phyloP scores from a whole-genome alignment of 2,329 filamentous ascomycete species.

The Fusarium anthophilum region DNA sequence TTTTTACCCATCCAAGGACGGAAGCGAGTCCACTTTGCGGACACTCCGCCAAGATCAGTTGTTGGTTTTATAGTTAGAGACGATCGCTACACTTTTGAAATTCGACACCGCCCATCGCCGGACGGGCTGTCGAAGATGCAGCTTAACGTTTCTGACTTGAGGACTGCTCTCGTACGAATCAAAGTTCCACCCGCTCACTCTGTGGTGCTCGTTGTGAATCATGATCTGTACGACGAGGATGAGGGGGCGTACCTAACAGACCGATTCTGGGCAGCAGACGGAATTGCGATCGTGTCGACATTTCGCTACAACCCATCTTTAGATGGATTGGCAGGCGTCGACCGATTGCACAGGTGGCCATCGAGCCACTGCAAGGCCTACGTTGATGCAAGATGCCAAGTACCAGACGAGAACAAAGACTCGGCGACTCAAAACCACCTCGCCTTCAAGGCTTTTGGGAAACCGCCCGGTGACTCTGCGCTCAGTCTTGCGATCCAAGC shows the following conservation, averaged over 20 bases:
- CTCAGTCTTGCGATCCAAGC: constrained; percentile 50
- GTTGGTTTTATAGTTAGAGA: constrained; percentile 56
- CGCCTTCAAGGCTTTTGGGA: neutral
- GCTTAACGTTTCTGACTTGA: constrained; percentile 68
- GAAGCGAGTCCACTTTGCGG: neutral
- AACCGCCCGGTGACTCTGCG: constrained; percentile 27
- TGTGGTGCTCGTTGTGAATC: constrained; percentile 63
- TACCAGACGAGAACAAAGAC: neutral
- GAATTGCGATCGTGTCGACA: constrained; percentile 69
- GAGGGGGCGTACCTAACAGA: constrained; percentile 72
- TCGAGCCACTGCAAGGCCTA: constrained; percentile 67
- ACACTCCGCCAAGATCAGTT: constrained; percentile 35
- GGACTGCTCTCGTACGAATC: constrained; percentile 64
- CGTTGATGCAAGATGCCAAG: constrained; percentile 45
- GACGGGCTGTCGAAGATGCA: constrained; percentile 60
- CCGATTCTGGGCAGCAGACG: constrained; percentile 70
- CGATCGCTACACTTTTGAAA: constrained; percentile 52
- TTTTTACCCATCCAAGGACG: neutral
- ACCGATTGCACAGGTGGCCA: constrained; percentile 69
- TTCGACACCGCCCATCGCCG: constrained; percentile 60
- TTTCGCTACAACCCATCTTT: constrained; percentile 69
- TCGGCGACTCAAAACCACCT: neutral
- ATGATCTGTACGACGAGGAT: constrained; percentile 74
- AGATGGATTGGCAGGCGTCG: constrained; percentile 49
- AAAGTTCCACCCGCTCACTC: constrained; percentile 68